Conservation (phyloP, 129 eudicot species). For the Flaveria trinervia region DNA sequence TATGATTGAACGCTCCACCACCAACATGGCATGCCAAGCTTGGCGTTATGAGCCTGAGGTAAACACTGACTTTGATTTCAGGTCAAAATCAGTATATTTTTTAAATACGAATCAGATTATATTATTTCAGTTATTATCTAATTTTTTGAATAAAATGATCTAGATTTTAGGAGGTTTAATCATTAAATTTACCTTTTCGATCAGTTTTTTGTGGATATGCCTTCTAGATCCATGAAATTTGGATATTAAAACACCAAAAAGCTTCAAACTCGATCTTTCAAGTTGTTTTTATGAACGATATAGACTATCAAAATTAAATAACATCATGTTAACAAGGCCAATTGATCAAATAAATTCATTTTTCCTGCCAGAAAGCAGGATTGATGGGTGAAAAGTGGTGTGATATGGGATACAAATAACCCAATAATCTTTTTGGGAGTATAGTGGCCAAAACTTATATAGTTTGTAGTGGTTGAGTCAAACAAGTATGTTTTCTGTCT, state of each 20-base stretch:
- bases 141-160: not conserved
- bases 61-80: slow-evolving; percentile 12
- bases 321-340: not conserved
- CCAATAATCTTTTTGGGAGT: not conserved
- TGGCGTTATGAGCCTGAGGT: slow-evolving; percentile 99
- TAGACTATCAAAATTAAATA: not conserved
- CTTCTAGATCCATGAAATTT: slow-evolving; percentile 6
- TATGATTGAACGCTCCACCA: slow-evolving; percentile 84
- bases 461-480: not conserved
- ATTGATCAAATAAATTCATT: not conserved
- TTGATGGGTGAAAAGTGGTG: not conserved
- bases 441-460: not conserved
- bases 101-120: not conserved
- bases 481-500: not conserved
- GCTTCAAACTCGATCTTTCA: slow-evolving; percentile 8
- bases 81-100: not conserved
- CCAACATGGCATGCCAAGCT: slow-evolving; percentile 89
- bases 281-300: slow-evolving; percentile 2
- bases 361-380: not conserved
- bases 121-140: not conserved
- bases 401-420: not conserved
- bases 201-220: not conserved
- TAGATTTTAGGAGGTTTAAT: not conserved
- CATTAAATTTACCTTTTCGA: not conserved
- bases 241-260: not conserved